A percentile compares a stretch with the other conserved stretches of the same genome.
These are phyloP conservation scores for Umbellularia californica DNA, from an alignment of 164 flowering plant genomes.

Conservation along the genomic window DNA sequence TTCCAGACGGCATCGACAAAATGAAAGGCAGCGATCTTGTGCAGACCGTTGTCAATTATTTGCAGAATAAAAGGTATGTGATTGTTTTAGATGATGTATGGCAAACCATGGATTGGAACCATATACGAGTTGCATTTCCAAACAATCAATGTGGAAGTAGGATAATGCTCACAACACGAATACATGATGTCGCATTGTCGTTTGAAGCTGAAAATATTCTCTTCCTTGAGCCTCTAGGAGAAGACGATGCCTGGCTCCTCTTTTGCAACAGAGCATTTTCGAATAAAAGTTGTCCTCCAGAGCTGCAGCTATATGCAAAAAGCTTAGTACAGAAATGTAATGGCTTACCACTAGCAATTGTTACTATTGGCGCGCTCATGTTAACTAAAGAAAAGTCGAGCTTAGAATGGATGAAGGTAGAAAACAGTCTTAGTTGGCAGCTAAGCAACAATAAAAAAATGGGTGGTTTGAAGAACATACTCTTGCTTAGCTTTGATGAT, in stretches of 20 bases:
- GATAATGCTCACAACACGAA: constrained; percentile 34
- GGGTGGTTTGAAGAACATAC: constrained; percentile 28
- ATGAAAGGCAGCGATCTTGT: neutral
- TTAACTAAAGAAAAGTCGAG: constrained; percentile 18
- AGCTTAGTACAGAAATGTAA: constrained; percentile 43
- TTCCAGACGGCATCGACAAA: neutral
- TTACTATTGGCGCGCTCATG: constrained; percentile 43
- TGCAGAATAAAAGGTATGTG: constrained; percentile 11
- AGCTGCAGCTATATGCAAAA: constrained; percentile 25
- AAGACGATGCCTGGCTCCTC: constrained; percentile 31
- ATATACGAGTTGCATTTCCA: constrained; percentile 23
- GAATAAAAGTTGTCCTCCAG: constrained; percentile 21
- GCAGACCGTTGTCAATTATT: neutral
- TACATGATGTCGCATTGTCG: neutral
- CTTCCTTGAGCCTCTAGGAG: neutral
- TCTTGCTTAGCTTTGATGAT: constrained; percentile 46
- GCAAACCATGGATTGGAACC: constrained; percentile 20
- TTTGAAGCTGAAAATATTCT: neutral
- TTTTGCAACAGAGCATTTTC: constrained; percentile 42
- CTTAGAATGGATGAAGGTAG: constrained; percentile 36
- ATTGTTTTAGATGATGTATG: constrained; percentile 43
- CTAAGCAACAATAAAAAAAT: constrained; percentile 20
- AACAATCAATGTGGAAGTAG: constrained; percentile 19
- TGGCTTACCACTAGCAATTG: constrained; percentile 51
- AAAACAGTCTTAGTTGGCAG: constrained; percentile 32